These are phyloP conservation scores for Sporobolomyces pararoseus DNA, from an alignment of 768 basidiomycete species.

Conservation along the genomic window DNA sequence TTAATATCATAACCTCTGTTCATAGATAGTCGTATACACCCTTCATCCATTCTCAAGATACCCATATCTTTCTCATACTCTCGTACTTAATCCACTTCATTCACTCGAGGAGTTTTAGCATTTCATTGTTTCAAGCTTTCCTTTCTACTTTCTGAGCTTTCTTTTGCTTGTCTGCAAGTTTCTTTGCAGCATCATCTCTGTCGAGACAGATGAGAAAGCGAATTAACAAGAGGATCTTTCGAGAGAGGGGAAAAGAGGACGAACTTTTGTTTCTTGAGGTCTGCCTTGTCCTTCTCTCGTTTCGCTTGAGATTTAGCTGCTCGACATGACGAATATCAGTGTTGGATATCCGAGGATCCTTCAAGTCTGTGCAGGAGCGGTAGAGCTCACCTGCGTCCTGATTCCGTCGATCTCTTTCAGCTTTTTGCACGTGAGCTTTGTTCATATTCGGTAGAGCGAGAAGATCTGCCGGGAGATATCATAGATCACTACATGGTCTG, in stretches of 20 bases:
- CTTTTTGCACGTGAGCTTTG: conserved; percentile 19
- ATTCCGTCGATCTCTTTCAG: conserved; percentile 13
- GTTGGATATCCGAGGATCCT: not conserved
- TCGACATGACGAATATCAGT: not conserved
- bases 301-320: conserved; percentile 26
- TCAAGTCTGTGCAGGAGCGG: not conserved
- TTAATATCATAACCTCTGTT: too few species aligned
- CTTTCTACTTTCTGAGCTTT: conserved; percentile 33
- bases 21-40: too few species aligned
- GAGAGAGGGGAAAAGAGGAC: not conserved
- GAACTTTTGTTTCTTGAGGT: conserved; percentile 40
- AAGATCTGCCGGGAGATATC: conserved; percentile 2
- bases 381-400: conserved; percentile 4
- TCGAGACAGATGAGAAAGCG: not conserved
- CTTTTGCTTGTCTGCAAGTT: conserved; percentile 39
- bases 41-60: not conserved
- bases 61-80: too few species aligned
- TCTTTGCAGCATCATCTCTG: conserved; percentile 39
- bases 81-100: too few species aligned
- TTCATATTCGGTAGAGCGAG: conserved; percentile 37
- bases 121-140: too few species aligned
- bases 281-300: conserved; percentile 31
- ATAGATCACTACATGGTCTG: not conserved
- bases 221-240: not conserved
- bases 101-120: too few species aligned